Base-by-base conservation (phyloP, 2,329 filamentous ascomycete species). In the Xylariaceae sp. region DNA sequence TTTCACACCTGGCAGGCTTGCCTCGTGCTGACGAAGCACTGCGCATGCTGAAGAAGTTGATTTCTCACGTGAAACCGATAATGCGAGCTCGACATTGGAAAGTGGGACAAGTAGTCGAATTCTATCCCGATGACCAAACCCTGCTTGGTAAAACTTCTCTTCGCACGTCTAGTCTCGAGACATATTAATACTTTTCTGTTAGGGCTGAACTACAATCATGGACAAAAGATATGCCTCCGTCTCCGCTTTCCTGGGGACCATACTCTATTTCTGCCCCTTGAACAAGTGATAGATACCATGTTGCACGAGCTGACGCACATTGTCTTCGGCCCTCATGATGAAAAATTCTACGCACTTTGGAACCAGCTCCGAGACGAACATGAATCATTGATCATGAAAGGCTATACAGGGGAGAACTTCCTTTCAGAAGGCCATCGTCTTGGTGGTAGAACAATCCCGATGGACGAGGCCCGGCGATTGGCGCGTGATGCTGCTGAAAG, bases 301-400 rank as follows among this genome's bases (percentile, higher is more conserved):
- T 80, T 97, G 17, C 92, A 97, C 63, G 92, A 97, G 72, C 79
- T 97, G 3, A 84, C 82, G n/a, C 92, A 97, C 61, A 95, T 86
- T 54, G 79, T 89, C 10, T 82, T 85, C 64, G 89, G 88, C 0
- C 87, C 88, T 2, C 92, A 97, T 64, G 82, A 96, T 61, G 76
- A 74, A 37, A 78, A 85, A 27, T 97, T 97, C 61, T 82, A 95
- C 55, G 83, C 83, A 0, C 72, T 96, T 5, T 95, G 91, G 88
- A 85, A 95, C 56, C 85, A 95, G 61, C 78, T 96, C 4, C 82
- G 92, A 17, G 87, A 92, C 47, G 91, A 96, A 67, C 84, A 92
- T 57, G 80, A 90, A 57, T 80, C 82, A 2, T 75, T 96, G 6
- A 61, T 83, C 10, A 71, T 81, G 47, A 93, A 92, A 62, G 92